Base-by-base conservation (phyloP, 805 yeast genomes). In the Monosporozyma solicola region DNA sequence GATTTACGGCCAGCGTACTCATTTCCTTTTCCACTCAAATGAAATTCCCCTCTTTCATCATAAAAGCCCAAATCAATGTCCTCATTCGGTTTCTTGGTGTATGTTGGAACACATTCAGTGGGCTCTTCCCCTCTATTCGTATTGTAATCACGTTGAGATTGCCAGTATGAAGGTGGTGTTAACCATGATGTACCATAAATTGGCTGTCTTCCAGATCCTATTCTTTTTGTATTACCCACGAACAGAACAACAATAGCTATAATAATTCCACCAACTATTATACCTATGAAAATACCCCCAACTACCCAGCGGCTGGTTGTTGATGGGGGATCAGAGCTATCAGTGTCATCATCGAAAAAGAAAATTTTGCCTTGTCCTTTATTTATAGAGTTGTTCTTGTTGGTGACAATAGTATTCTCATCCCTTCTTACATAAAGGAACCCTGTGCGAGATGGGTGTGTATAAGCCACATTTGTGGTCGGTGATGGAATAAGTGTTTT, bases 41-140 rank as follows among this genome's bases (percentile, higher is more conserved):
- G 74, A 56, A 75, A 77, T 48, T 62, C 71, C 39, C 88, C 96
- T 32, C 74, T 64, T 39, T 68, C 70, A 64, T 86, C 92, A 61
- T 85, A 87, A 65, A 77, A 83, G 0, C 94, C 96, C 64, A 85
- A 79, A 63, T 89, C 96, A 7, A n/a, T 8, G 45, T 77, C 72
- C 25, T 82, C 85, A 55, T 82, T 82, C 0, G 87, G 80, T 22
- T 72, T 69, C 10, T 72, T 85, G 0, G 88, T 77, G 56, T 85
- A 85, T 2, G 83, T 73, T 0, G 92, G 92, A 1, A 84, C 86
- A 57, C 74, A 79, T 1, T 76, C 74, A 11, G 25, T 29, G 4
- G 46, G 46, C 39, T 75, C 76, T 22, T 72, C 68, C 45, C 53
- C 33, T 2, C 47, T 27, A n/a, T n/a, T 41, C 13, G 16, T 53